phyloP scores from a whole-genome alignment of 2,329 filamentous ascomycete genomes.

The Aspergillus costaricaensis region DNA sequence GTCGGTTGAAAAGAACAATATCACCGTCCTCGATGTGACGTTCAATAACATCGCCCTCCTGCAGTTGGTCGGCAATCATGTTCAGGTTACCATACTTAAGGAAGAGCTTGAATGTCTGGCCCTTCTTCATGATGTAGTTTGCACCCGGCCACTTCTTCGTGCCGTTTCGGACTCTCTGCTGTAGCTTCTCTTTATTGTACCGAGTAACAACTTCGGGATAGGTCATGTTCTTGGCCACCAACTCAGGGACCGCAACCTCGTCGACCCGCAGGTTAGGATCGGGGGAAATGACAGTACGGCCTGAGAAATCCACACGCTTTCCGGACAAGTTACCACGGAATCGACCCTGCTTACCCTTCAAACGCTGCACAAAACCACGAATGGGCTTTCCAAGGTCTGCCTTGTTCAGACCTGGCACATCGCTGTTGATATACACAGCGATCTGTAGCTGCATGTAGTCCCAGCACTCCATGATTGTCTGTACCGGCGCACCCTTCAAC shows the following conservation, averaged over 20 bases:
- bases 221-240: conserved; percentile 95
- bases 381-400: conserved; percentile 84
- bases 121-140: conserved; percentile 75
- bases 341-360: conserved; percentile 96
- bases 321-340: conserved; percentile 96
- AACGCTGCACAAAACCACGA: conserved; percentile 87
- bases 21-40: conserved; percentile 94
- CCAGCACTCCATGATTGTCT: conserved; percentile 97
- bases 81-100: conserved; percentile 74
- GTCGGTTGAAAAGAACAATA: conserved; percentile 95
- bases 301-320: conserved; percentile 98
- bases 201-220: conserved; percentile 87
- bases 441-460: conserved; percentile 94
- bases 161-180: conserved; percentile 72
- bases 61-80: conserved; percentile 70
- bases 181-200: conserved; percentile 82
- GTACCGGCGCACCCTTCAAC: conserved; percentile 77
- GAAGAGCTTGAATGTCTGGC: conserved; percentile 69
- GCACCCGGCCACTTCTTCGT: conserved; percentile 82
- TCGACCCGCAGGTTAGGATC: conserved; percentile 94
- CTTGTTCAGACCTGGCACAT: conserved; percentile 88
- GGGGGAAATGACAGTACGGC: conserved; percentile 93
- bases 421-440: conserved; percentile 97
- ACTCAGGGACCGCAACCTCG: conserved; percentile 84
- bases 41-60: conserved; percentile 86